Conservation (phyloP, 257 asterid genomes). For the Solanum etuberosum region DNA sequence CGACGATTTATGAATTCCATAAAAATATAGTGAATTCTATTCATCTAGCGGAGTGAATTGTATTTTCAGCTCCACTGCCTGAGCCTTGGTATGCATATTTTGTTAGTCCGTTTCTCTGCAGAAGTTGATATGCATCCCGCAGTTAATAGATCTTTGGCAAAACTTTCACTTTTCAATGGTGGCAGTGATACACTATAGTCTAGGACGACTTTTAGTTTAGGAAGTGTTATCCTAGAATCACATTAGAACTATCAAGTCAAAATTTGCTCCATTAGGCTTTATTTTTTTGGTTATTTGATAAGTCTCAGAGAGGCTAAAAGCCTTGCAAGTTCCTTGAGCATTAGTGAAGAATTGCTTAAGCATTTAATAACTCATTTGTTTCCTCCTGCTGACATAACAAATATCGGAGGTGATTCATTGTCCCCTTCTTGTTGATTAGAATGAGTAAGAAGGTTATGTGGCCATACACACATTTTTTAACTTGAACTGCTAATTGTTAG, state of each 20-base stretch:
- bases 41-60: not conserved
- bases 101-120: not conserved
- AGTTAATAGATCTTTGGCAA: not conserved
- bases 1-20: not conserved
- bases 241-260: not conserved
- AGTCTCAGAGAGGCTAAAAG: not conserved
- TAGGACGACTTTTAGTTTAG: not conserved
- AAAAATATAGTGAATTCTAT: no score
- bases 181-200: not conserved
- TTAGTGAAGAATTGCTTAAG: not conserved
- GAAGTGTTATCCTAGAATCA: not conserved
- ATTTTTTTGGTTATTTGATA: not conserved
- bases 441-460: not conserved
- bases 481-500: not conserved
- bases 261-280: not conserved
- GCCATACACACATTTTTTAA: not conserved
- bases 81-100: not conserved
- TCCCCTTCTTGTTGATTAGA: not conserved
- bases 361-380: not conserved
- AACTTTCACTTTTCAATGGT: not conserved
- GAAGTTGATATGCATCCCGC: not conserved
- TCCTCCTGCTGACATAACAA: not conserved
- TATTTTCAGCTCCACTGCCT: not conserved
- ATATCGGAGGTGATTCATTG: not conserved
- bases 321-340: not conserved